phyloP scores from a whole-genome alignment of 352 stramenopile genomes.

The Globisporangium radiosum region DNA sequence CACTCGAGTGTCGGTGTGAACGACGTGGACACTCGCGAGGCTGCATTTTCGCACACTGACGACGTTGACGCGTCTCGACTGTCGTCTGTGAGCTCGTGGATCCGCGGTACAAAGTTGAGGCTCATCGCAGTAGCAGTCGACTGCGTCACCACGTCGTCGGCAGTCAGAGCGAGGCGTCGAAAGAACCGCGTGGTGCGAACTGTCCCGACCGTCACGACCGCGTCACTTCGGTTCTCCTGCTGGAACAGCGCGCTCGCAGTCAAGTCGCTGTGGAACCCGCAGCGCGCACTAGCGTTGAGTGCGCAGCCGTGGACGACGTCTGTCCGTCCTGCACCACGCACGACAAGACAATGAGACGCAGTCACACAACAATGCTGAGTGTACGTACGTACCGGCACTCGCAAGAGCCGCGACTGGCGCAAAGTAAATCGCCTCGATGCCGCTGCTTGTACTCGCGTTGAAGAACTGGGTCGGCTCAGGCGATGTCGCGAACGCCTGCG shows the following conservation, averaged over 20 bases:
- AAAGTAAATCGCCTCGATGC: conserved; percentile 21
- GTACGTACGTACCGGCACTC: not conserved
- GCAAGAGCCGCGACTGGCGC: conserved; percentile 8
- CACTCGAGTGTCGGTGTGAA: not conserved
- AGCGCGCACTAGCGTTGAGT: conserved; percentile 21
- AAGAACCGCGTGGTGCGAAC: conserved; percentile 9
- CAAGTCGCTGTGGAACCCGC: conserved; percentile 28
- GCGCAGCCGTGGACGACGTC: conserved; percentile 11
- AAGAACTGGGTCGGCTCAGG: conserved; percentile 10
- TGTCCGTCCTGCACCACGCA: too few species aligned
- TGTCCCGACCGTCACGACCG: conserved; percentile 11
- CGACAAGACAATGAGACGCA: too few species aligned
- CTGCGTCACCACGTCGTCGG: not conserved
- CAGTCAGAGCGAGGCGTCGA: conserved; percentile 6
- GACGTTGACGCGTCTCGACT: too few species aligned
- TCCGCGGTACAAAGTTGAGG: not conserved
- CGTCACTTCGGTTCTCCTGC: conserved; percentile 11
- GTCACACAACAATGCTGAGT: not conserved
- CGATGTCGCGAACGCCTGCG: conserved; percentile 11
- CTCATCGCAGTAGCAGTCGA: not conserved
- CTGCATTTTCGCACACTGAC: too few species aligned
- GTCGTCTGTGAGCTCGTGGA: not conserved
- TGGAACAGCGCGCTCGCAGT: conserved; percentile 18
- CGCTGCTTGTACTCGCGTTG: conserved; percentile 6
- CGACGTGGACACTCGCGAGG: too few species aligned